Evolutionary conservation across 768 basidiomycete genomes (phyloP).

Genomic region (Daedaleopsis nitida): DNA sequence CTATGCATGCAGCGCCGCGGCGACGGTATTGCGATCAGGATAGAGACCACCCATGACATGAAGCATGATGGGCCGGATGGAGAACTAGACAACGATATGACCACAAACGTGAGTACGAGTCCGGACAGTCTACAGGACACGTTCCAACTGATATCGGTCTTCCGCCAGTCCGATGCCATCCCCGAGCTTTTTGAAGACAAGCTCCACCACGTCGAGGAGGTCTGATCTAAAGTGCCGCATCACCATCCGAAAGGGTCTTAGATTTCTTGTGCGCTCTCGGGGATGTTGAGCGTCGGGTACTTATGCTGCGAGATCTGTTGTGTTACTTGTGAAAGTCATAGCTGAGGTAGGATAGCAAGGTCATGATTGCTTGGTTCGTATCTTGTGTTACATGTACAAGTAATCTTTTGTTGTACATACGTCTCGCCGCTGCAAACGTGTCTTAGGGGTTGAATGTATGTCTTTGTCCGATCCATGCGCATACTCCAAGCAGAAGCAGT

Average conservation of each 20-base stretch:
- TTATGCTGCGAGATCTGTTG: background rate
- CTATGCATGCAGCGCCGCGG: constrained; percentile 1
- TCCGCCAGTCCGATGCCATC: background rate
- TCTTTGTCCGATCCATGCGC: no score
- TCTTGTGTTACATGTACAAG: background rate
- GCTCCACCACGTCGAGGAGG: background rate
- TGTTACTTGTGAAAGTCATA: background rate
- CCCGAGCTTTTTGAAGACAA: background rate
- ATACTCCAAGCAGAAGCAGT: no score
- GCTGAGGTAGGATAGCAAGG: background rate
- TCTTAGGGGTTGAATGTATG: no score
- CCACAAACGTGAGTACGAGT: background rate
- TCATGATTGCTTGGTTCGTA: background rate
- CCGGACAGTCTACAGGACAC: no score
- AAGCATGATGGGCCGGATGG: constrained; percentile 36
- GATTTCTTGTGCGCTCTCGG: no score
- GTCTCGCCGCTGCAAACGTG: background rate
- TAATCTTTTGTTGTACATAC: background rate
- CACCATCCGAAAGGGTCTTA: no score
- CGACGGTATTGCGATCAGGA: constrained; percentile 56
- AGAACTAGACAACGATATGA: background rate
- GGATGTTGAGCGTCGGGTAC: no score
- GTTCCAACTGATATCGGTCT: background rate
- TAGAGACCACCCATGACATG: constrained; percentile 60
- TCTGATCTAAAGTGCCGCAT: background rate